A percentile compares a stretch with the other conserved stretches of the same genome.
Evolutionary conservation across 2,329 filamentous ascomycete genomes (phyloP).

Genomic region (Xylaria multiplex): DNA sequence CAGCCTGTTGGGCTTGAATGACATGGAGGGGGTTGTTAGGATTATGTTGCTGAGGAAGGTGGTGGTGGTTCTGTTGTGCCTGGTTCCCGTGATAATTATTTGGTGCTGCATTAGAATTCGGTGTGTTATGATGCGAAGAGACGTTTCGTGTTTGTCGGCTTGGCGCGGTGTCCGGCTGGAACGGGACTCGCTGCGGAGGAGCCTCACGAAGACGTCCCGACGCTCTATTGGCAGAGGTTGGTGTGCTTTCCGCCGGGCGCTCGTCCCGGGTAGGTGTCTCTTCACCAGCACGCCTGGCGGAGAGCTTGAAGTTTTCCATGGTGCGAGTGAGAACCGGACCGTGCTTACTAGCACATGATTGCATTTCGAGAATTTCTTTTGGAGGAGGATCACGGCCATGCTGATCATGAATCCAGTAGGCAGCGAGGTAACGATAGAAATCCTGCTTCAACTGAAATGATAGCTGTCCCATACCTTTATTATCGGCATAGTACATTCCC

Average conservation of each 20-base stretch:
- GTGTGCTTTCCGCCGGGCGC: constrained; percentile 62
- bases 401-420: constrained; percentile 83
- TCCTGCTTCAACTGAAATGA: constrained; percentile 87
- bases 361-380: constrained; percentile 85
- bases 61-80: constrained; percentile 40
- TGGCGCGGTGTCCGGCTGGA: constrained; percentile 80
- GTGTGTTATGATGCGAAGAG: constrained; percentile 55
- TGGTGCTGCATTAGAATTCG: constrained; percentile 41
- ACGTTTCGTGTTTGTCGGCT: constrained; percentile 71
- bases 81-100: constrained; percentile 40
- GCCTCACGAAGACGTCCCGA: constrained; percentile 79
- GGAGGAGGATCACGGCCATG: constrained; percentile 85
- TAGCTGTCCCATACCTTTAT: constrained; percentile 71
- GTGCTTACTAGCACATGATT: constrained; percentile 81
- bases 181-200: constrained; percentile 85
- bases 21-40: constrained; percentile 47
- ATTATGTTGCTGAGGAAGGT: constrained; percentile 45
- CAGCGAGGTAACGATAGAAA: constrained; percentile 89
- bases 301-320: constrained; percentile 75
- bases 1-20: constrained; percentile 48
- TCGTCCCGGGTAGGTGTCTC: constrained; percentile 70
- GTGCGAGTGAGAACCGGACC: constrained; percentile 82
- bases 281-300: constrained; percentile 65
- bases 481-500: constrained; percentile 77
- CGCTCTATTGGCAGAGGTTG: constrained; percentile 64